phyloP scores from a whole-genome alignment of 1,284 basidiomycete genomes.

The Hypsizygus ulmarius region DNA sequence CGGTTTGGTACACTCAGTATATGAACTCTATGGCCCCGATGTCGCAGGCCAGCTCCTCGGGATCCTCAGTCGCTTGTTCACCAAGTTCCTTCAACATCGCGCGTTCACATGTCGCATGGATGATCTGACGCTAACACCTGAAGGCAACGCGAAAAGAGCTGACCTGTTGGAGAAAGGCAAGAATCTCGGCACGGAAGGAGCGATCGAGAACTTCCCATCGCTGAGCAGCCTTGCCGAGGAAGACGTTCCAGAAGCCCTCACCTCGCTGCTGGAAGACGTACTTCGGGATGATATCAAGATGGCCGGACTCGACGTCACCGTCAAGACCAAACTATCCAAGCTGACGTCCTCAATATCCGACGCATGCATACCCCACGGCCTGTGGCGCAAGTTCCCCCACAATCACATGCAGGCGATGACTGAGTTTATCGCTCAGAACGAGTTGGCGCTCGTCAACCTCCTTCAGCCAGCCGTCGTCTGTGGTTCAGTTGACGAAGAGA shows the following conservation, averaged over 20 bases:
- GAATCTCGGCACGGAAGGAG: conserved; percentile 81
- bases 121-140: conserved; percentile 86
- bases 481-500: conserved; percentile 60
- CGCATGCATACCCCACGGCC: conserved; percentile 85
- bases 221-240: conserved; percentile 47
- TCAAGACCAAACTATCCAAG: conserved; percentile 82
- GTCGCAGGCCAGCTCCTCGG: conserved; percentile 90
- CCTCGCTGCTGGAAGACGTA: conserved; percentile 83
- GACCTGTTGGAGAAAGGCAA: conserved; percentile 70
- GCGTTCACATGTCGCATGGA: conserved; percentile 99
- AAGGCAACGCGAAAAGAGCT: conserved; percentile 74
- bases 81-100: conserved; percentile 95
- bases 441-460: conserved; percentile 74
- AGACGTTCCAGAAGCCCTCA: conserved; percentile 53
- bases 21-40: conserved; percentile 95
- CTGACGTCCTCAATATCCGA: conserved; percentile 91
- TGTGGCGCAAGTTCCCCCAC: conserved; percentile 92
- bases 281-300: conserved; percentile 97
- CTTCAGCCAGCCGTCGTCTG: conserved; percentile 66
- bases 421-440: conserved; percentile 91
- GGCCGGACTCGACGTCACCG: conserved; percentile 91
- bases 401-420: conserved; percentile 99
- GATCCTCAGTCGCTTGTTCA: conserved; percentile 91
- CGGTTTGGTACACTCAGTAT: conserved; percentile 97
- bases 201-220: conserved; percentile 87